Conservation (phyloP, 2,329 filamentous ascomycete genomes). For the Gyromitra esculenta region DNA sequence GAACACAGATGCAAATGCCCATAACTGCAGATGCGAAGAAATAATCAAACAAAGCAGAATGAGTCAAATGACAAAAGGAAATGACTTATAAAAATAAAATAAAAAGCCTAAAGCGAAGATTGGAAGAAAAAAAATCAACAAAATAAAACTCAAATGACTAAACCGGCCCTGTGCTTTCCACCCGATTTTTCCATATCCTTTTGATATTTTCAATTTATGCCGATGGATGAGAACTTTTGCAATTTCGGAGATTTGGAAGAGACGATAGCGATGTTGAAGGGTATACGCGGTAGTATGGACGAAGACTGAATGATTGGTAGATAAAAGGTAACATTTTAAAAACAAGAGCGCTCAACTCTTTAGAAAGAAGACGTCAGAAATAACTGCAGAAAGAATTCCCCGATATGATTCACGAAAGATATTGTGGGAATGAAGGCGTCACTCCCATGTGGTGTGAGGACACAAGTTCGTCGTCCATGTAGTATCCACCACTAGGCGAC, state of each 20-base stretch:
- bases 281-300: slow-evolving; percentile 38
- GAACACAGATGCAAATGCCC: slow-evolving; percentile 52
- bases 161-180: slow-evolving; percentile 43
- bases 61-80: slow-evolving; percentile 51
- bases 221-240: slow-evolving; percentile 46
- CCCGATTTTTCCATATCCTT: slow-evolving; percentile 48
- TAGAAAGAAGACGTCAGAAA: slow-evolving; percentile 26
- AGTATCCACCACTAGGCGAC: slow-evolving; percentile 76
- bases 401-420: slow-evolving; percentile 49
- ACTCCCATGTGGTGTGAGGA: slow-evolving; percentile 54
- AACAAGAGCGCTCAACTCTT: slow-evolving; percentile 34
- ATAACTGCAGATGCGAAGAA: slow-evolving; percentile 48
- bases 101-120: slow-evolving; percentile 47
- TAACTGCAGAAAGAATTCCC: slow-evolving; percentile 13
- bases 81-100: slow-evolving; percentile 48
- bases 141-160: slow-evolving; percentile 41
- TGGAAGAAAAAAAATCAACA: slow-evolving; percentile 43
- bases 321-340: slow-evolving; percentile 40
- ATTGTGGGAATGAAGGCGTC: slow-evolving; percentile 54
- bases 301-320: slow-evolving; percentile 31
- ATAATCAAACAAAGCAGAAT: slow-evolving; percentile 52
- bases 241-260: slow-evolving; percentile 47
- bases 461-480: slow-evolving; percentile 59
- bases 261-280: slow-evolving; percentile 19
- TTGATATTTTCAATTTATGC: slow-evolving; percentile 52